A percentile compares a stretch with the other conserved stretches of the same genome.
Conservation (phyloP, 768 basidiomycete species). For the Mrakia hoshinonis region DNA sequence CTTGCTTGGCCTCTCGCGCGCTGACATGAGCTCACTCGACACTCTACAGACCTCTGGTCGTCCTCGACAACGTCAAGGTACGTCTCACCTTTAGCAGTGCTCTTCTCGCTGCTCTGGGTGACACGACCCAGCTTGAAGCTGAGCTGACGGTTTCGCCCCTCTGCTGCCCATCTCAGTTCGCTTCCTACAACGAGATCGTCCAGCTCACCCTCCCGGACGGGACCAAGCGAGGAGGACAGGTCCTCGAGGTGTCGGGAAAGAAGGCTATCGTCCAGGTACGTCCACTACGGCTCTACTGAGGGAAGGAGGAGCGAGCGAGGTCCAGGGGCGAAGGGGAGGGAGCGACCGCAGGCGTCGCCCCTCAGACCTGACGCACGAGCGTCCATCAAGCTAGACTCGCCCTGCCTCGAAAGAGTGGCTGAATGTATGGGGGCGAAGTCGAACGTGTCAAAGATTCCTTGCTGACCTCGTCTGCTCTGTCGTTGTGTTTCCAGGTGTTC, state of each 20-base stretch:
- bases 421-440: too few relatives aligned
- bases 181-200: slow-evolving; percentile 97
- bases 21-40: neutral
- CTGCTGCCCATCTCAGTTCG: slow-evolving; percentile 54
- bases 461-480: neutral
- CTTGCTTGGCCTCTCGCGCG: neutral
- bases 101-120: neutral
- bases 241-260: slow-evolving; percentile 94
- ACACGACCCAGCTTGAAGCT: neutral
- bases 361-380: neutral
- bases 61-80: slow-evolving; percentile 97
- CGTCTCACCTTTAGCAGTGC: slow-evolving; percentile 30
- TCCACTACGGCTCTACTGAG: neutral
- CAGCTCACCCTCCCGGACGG: slow-evolving; percentile 92
- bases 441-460: too few relatives aligned
- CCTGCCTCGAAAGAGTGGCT: too few relatives aligned
- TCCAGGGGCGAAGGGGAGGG: neutral
- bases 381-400: too few relatives aligned
- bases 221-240: slow-evolving; percentile 88
- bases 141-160: slow-evolving; percentile 10
- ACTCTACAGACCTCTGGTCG: slow-evolving; percentile 68
- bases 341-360: neutral
- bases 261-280: slow-evolving; percentile 85
- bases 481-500: slow-evolving; percentile 52
- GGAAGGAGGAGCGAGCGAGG: neutral